Conservation (phyloP, 2,329 filamentous ascomycete species). For the Paraphaeosphaeria minitans region DNA sequence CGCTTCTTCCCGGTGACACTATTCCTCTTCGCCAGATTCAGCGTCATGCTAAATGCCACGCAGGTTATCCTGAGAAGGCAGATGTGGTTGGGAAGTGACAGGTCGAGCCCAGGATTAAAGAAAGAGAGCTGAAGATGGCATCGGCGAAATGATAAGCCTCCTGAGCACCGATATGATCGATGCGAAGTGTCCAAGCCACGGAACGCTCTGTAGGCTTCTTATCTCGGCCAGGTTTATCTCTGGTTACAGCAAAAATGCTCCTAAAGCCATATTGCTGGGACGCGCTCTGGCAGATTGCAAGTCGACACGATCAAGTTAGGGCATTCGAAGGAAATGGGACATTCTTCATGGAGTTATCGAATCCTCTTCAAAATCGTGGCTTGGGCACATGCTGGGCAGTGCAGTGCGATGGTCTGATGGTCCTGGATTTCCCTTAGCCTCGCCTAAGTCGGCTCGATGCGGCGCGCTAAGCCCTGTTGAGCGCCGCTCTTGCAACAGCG, state of each 20-base stretch:
- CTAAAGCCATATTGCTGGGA: too few relatives aligned
- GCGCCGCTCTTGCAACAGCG: conserved; percentile 9
- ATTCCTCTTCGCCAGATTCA: conserved; percentile 28
- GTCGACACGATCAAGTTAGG: too few relatives aligned
- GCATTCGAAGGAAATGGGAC: too few relatives aligned
- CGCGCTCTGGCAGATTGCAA: too few relatives aligned
- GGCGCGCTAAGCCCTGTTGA: conserved; percentile 4
- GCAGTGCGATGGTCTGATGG: conserved; percentile 7
- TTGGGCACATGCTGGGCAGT: neutral
- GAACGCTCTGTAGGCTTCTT: too few relatives aligned
- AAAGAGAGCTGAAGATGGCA: neutral
- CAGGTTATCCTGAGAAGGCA: conserved; percentile 26
- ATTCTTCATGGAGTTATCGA: too few relatives aligned
- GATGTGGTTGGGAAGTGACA: conserved; percentile 19
- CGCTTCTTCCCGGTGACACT: conserved; percentile 25
- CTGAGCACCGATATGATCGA: too few relatives aligned
- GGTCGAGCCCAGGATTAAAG: conserved; percentile 16
- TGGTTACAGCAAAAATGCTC: too few relatives aligned
- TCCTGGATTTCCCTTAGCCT: neutral
- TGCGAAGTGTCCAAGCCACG: too few relatives aligned
- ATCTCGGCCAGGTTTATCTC: too few relatives aligned
- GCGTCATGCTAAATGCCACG: conserved; percentile 28
- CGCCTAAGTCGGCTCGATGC: conserved; percentile 4
- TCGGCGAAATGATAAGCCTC: too few relatives aligned
- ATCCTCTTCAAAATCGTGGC: too few relatives aligned